Evolutionary conservation across 2,329 filamentous ascomycete genomes (phyloP).

Genomic region (Dothidotthia symphoricarpi): DNA sequence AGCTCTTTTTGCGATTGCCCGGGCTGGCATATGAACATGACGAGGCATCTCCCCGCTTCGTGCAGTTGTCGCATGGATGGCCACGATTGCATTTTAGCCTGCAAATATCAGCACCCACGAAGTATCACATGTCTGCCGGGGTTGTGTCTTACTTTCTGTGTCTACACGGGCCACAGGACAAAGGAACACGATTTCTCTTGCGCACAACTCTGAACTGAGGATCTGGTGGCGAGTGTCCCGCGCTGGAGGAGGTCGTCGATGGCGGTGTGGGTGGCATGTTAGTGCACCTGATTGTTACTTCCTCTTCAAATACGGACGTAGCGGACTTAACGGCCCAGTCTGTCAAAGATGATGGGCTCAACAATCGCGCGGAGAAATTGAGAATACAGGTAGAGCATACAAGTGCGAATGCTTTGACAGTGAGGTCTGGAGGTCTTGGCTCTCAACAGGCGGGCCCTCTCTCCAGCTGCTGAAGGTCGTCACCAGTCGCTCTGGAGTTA

Average conservation of each 20-base stretch:
- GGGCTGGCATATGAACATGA: constrained; percentile 80
- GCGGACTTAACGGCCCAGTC: constrained; percentile 28
- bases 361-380: background rate
- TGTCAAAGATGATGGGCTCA: constrained; percentile 12
- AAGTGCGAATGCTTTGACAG: too few relatives aligned
- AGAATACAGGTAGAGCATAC: too few relatives aligned
- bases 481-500: too few relatives aligned
- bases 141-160: constrained; percentile 72
- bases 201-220: constrained; percentile 83
- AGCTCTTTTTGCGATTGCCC: constrained; percentile 68
- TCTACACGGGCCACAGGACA: constrained; percentile 88
- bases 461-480: too few relatives aligned
- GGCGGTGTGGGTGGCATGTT: constrained; percentile 75
- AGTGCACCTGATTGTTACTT: too few relatives aligned
- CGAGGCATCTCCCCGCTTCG: constrained; percentile 76
- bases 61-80: constrained; percentile 90
- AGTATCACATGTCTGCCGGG: constrained; percentile 16
- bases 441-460: too few relatives aligned
- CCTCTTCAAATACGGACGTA: constrained; percentile 7
- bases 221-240: constrained; percentile 79
- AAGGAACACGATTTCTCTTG: constrained; percentile 85
- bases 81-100: constrained; percentile 89
- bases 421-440: too few relatives aligned
- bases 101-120: constrained; percentile 18
- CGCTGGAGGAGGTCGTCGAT: constrained; percentile 72